Evolutionary conservation across 768 basidiomycete genomes (phyloP).

Genomic region (Boletus rex-veris): DNA sequence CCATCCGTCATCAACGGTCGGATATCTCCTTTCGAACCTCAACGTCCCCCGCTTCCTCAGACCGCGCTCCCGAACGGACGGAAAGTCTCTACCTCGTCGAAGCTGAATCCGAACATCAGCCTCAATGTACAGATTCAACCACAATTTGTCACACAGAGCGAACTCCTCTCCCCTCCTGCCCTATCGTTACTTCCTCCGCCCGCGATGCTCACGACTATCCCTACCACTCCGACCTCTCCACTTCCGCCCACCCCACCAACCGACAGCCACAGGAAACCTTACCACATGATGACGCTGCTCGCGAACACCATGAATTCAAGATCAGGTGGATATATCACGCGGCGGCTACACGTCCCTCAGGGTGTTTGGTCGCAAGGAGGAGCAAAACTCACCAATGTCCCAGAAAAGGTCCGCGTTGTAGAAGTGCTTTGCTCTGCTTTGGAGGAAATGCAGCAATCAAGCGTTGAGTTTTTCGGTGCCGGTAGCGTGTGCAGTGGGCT

Average conservation of each 20-base stretch:
- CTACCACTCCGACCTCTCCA: slow-evolving; percentile 74
- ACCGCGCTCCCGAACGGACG: slow-evolving; percentile 42
- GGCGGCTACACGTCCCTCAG: slow-evolving; percentile 79
- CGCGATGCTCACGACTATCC: slow-evolving; percentile 53
- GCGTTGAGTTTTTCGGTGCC: slow-evolving; percentile 72
- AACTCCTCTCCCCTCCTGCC: slow-evolving; percentile 41
- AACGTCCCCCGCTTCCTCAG: slow-evolving; percentile 51
- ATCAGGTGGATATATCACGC: slow-evolving; percentile 86
- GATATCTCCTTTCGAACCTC: slow-evolving; percentile 48
- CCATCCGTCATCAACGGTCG: slow-evolving; percentile 55
- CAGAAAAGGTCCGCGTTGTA: slow-evolving; percentile 84
- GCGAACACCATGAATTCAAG: slow-evolving; percentile 73
- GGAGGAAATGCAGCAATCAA: slow-evolving; percentile 71
- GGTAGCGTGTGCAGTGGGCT: slow-evolving; percentile 75
- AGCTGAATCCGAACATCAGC: slow-evolving; percentile 45
- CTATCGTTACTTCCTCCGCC: slow-evolving; percentile 43
- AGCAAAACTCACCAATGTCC: slow-evolving; percentile 74
- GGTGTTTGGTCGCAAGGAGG: slow-evolving; percentile 92
- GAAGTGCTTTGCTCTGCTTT: slow-evolving; percentile 74
- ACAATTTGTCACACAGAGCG: slow-evolving; percentile 49
- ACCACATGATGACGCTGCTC: slow-evolving; percentile 84
- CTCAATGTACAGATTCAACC: slow-evolving; percentile 47
- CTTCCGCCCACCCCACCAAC: slow-evolving; percentile 69
- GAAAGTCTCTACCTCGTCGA: slow-evolving; percentile 63
- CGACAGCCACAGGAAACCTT: slow-evolving; percentile 78